These are phyloP conservation scores for Hysterangium stoloniferum DNA, from an alignment of 768 basidiomycete species.

Conservation along the genomic window DNA sequence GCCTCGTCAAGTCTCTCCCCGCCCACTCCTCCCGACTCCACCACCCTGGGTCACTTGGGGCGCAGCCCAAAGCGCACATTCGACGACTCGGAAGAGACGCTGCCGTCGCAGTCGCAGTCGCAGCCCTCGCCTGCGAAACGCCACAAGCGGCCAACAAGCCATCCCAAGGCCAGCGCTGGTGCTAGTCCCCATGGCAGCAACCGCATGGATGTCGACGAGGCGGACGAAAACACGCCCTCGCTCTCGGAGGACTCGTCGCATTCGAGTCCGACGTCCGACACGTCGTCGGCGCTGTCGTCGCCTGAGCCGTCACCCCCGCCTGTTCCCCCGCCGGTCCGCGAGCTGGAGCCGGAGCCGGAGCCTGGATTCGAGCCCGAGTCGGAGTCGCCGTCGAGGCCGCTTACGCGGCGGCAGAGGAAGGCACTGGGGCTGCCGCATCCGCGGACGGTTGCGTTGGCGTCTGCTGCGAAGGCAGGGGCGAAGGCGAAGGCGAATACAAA, in stretches of 20 bases:
- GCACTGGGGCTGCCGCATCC: conserved; percentile 58
- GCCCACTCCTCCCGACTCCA: not conserved
- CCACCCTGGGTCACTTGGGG: not conserved
- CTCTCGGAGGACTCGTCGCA: conserved; percentile 31
- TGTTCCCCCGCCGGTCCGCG: conserved; percentile 21
- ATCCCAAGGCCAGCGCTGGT: conserved; percentile 21
- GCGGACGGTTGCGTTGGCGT: conserved; percentile 17
- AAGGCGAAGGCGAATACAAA: not conserved
- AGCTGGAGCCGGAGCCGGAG: conserved; percentile 19
- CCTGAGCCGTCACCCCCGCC: conserved; percentile 26
- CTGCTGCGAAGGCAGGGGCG: not conserved
- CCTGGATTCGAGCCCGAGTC: conserved; percentile 18
- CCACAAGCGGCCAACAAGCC: conserved; percentile 11
- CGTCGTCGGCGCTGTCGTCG: conserved; percentile 31
- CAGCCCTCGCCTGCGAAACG: not conserved
- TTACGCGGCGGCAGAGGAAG: conserved; percentile 66
- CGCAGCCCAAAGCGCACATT: conserved; percentile 46
- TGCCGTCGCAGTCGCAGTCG: conserved; percentile 19
- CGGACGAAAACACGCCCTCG: conserved; percentile 31
- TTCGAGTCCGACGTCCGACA: conserved; percentile 25
- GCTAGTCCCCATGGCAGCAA: not conserved
- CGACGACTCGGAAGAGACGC: conserved; percentile 42
- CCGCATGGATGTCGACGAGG: conserved; percentile 20
- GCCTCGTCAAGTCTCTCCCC: conserved; percentile 1
- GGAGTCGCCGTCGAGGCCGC: conserved; percentile 27